Evolutionary conservation across 116 monocot genomes (phyloP), one percentile per base, ranked within the genome.

Genomic region (Cymodocea nodosa): DNA sequence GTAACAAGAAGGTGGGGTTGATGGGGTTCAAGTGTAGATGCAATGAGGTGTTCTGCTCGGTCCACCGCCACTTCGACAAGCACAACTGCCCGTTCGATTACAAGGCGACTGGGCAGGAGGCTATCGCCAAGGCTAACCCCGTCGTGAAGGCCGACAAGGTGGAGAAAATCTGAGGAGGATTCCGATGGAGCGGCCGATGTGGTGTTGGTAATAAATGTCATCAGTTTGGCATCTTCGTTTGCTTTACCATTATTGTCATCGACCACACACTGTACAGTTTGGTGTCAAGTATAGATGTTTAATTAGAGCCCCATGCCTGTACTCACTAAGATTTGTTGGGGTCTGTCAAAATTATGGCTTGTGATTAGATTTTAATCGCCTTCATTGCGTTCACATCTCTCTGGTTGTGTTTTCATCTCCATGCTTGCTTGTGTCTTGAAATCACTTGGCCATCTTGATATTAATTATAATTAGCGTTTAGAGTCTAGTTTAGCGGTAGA

Each of bases 11-110:
- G 68, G 83, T 89, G 18, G 85, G 85, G 15, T 55, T 89, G 68
- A 78, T 72, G 68, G 88, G 81, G 35, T 88, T 84, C 74, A 74
- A 70, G 61, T 88, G 88, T 74, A 79, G 88, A 11, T 88, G 88
- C 70, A 84, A 76, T 15, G 73, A 79, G 25, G 55, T 79, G 50
- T 84, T 81, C 61, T 88, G 88, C 66, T 68, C 75, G 12, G 51
- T 62, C 4, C 88, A 88, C 62, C 76, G 79, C 63, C 81, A 84
- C 63, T 77, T 82, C 35, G 84, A 88, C 59, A 59, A 75, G 61
- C 84, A 88, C 64, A 69, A 49, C 9, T 82, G 88, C 50, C 55
- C 40, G 9, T 84, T 82, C 67, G 84, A 88, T 67, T 88, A 74
- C 58, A 84, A 79, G 75, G 48, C 53, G 15, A 56, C 40, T 4